Conservation (phyloP, 192 early-diverging fungal species). For the Haplosporangium gracile region DNA sequence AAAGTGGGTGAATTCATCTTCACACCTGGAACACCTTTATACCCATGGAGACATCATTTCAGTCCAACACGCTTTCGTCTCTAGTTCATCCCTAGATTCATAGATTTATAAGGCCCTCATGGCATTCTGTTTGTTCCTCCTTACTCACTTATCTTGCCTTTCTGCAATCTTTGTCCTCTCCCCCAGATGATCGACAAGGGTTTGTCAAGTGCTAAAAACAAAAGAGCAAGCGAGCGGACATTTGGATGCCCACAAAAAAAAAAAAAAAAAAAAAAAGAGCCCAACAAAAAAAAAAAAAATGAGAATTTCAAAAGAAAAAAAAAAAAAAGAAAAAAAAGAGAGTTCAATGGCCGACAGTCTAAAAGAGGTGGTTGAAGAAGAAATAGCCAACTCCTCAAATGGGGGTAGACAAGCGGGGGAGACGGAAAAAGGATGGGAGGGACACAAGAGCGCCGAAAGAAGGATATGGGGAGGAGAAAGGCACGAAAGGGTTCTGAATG, state of each 20-base stretch:
- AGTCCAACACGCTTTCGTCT: too few relatives aligned
- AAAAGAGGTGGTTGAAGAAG: slow-evolving; percentile 3
- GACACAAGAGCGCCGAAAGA: not conserved
- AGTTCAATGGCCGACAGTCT: not conserved
- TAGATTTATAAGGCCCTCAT: not conserved
- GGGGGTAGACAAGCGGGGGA: not conserved
- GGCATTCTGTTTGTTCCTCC: not conserved
- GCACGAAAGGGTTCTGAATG: not conserved
- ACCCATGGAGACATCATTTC: too few relatives aligned
- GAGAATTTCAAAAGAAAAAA: not conserved
- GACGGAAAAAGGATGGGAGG: not conserved
- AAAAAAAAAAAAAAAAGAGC: not conserved
- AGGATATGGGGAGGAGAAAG: too few relatives aligned
- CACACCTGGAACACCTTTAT: too few relatives aligned
- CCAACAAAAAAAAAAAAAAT: too few relatives aligned
- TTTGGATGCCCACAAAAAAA: not conserved
- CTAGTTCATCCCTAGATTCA: too few relatives aligned
- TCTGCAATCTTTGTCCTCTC: not conserved
- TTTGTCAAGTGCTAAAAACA: not conserved
- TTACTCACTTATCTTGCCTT: not conserved
- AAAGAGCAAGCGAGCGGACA: not conserved
- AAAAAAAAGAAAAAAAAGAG: not conserved
- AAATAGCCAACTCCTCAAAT: not conserved
- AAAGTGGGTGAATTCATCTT: not conserved
- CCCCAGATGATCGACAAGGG: not conserved